Base-by-base conservation (phyloP, 495 filamentous ascomycete species). In the Podospora bellae-mahoneyi region DNA sequence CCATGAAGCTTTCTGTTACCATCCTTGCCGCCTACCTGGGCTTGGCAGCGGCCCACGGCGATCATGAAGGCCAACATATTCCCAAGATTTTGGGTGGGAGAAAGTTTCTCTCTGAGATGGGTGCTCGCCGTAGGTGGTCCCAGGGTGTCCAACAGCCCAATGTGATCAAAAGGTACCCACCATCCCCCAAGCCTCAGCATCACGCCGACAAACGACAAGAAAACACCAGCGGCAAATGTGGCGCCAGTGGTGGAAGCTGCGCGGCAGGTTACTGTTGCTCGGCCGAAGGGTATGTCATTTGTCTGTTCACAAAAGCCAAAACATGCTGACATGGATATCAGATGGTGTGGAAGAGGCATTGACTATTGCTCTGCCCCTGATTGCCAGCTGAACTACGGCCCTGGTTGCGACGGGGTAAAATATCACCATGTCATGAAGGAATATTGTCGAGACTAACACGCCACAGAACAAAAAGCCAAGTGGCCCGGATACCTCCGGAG, bases 331-430 rank as follows among this genome's bases (percentile, higher is more conserved):
- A 9, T 26, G 6, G 19, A 57, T n/a, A 48, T 32, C 53, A 86
- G 84, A 2, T 86, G 77, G 76, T 92, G 90, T 71, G 91, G 91
- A 10, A 82, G 74, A 10, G 83, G 83, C 2, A 75, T 70, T 65
- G 85, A 83, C 13, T 90, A 91, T 73, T 94, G 91, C 74, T 74
- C 75, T 19, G 85, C 90, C 34, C 91, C 91, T 3, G 87, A 89
- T 66, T 93, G 91, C 72, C 88, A 88, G 69, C 79, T 90, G 39
- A 82, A 87, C 67, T 94, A 86, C 69, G 90, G 89, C 16, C 72
- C 82, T 30, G 80, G 69, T 20, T 93, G 91, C 72, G 91, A 94
- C 76, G 88, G 86, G 3, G 76, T 78, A 69, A n/a, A 72, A 3
- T 1, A 23, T 32, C 13, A 13, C 2, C 19, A 30, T 61, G 16